Conservation (phyloP, 78 protist genomes). For the Kipferlia bialata region DNA sequence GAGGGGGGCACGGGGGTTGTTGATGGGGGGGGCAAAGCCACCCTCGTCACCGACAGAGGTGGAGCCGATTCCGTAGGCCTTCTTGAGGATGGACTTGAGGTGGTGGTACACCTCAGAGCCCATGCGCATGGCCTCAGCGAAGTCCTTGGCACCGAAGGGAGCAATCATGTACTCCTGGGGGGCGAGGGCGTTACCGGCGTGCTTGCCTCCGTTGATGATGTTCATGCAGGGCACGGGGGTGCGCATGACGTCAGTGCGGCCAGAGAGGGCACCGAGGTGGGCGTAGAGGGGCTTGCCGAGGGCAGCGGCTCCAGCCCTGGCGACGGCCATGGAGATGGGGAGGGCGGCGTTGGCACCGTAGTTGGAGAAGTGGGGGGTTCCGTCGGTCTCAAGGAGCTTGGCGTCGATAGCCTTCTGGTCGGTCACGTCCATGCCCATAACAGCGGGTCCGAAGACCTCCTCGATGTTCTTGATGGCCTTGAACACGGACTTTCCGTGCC, state of each 20-base stretch:
- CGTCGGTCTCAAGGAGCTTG: constrained; percentile 70
- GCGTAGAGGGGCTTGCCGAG: constrained; percentile 67
- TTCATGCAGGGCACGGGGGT: constrained; percentile 90
- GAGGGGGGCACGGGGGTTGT: constrained; percentile 77
- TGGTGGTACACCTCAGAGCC: constrained; percentile 90
- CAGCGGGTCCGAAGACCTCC: constrained; percentile 58
- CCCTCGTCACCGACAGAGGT: constrained; percentile 99
- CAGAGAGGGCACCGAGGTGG: constrained; percentile 68
- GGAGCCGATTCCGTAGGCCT: constrained; percentile 47
- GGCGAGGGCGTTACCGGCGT: constrained; percentile 90
- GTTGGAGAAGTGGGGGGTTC: constrained; percentile 73
- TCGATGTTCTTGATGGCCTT: constrained; percentile 82
- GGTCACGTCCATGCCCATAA: constrained; percentile 54
- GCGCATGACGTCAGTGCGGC: constrained; percentile 38
- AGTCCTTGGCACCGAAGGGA: constrained; percentile 68
- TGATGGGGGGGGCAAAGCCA: constrained; percentile 93
- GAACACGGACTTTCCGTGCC: constrained; percentile 89
- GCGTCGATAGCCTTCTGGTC: constrained; percentile 74
- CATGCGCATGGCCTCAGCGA: constrained; percentile 71
- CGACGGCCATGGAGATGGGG: constrained; percentile 84
- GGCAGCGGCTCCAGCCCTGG: constrained; percentile 85
- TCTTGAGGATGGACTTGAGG: constrained; percentile 67
- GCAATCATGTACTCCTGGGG: constrained; percentile 91
- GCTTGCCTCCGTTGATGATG: constrained; percentile 96
- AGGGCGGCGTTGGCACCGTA: constrained; percentile 98